Conservation (phyloP, 2,329 filamentous ascomycete genomes). For the Neofusicoccum kwambonambiense region DNA sequence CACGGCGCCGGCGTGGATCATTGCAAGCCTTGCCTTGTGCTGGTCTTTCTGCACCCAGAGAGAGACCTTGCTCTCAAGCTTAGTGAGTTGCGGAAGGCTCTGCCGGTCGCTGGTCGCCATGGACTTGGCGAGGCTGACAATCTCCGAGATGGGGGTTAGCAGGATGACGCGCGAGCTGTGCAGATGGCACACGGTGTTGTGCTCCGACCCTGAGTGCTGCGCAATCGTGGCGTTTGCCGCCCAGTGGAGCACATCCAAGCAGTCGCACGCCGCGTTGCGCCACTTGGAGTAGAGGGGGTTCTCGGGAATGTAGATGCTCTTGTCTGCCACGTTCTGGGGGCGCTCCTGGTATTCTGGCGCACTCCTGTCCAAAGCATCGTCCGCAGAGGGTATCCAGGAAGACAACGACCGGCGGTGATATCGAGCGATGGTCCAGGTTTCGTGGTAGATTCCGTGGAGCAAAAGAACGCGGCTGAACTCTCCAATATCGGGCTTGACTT, state of each 20-base stretch:
- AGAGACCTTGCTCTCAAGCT: conserved; percentile 35
- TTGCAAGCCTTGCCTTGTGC: conserved; percentile 57
- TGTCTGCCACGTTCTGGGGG: conserved; percentile 35
- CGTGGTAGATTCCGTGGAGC: conserved; percentile 51
- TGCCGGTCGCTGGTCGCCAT: conserved; percentile 16
- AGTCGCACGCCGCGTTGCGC: conserved; percentile 48
- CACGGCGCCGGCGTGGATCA: conserved; percentile 53
- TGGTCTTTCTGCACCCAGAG: conserved; percentile 54
- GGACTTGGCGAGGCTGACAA: conserved; percentile 44
- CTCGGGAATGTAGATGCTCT: conserved; percentile 35
- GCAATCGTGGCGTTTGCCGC: conserved; percentile 54
- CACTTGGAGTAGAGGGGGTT: conserved; percentile 50
- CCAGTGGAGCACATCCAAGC: conserved; percentile 59
- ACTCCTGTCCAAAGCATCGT: conserved; percentile 16
- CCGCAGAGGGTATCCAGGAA: conserved; percentile 31
- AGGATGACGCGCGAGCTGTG: conserved; percentile 56
- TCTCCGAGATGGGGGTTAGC: conserved; percentile 49
- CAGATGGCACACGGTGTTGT: conserved; percentile 56
- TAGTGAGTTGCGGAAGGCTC: not conserved
- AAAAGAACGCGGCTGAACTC: conserved; percentile 52
- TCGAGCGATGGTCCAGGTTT: conserved; percentile 50
- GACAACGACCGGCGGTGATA: conserved; percentile 48
- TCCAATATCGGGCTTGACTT: conserved; percentile 43
- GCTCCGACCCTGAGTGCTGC: conserved; percentile 51
- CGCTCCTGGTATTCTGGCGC: conserved; percentile 22